A percentile compares a stretch with the other conserved stretches of the same genome.
phyloP scores from a whole-genome alignment of 2,329 filamentous ascomycete species.

The Epichloe aotearoae region DNA sequence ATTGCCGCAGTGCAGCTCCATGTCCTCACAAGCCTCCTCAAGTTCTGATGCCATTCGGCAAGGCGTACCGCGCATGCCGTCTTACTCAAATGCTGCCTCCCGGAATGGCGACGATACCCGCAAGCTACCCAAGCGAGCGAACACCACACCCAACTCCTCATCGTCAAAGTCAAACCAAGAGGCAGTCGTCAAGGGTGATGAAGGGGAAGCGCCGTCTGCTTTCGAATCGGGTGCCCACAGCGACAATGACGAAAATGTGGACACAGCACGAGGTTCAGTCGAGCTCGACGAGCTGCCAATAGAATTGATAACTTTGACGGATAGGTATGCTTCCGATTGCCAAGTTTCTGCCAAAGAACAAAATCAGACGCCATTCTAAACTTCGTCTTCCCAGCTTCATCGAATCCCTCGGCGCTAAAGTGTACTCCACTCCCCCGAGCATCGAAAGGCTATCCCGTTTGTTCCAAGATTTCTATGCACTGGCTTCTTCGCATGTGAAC shows the following conservation, averaged over 20 bases:
- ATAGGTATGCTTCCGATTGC: slow-evolving; percentile 46
- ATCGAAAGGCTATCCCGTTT: slow-evolving; percentile 72
- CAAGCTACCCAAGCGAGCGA: slow-evolving; percentile 29
- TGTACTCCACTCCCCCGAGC: slow-evolving; percentile 69
- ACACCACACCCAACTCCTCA: slow-evolving; percentile 29
- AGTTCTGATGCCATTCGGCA: slow-evolving; percentile 19
- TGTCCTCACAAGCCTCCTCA: slow-evolving; percentile 20
- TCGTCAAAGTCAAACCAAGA: slow-evolving; percentile 6
- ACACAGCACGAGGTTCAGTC: slow-evolving; percentile 42
- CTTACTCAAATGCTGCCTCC: slow-evolving; percentile 15
- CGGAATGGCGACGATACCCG: slow-evolving; percentile 19
- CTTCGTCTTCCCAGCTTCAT: slow-evolving; percentile 52
- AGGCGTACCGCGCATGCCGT: slow-evolving; percentile 16
- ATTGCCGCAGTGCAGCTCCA: slow-evolving; percentile 15
- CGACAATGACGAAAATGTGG: slow-evolving; percentile 31
- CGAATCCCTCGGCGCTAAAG: slow-evolving; percentile 75
- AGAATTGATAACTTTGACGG: slow-evolving; percentile 79
- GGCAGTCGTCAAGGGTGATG: slow-evolving; percentile 12
- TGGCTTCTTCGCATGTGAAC: slow-evolving; percentile 67
- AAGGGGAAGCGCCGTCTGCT: slow-evolving; percentile 27
- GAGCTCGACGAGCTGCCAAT: slow-evolving; percentile 85
- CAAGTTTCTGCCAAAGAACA: not conserved
- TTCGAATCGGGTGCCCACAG: slow-evolving; percentile 34
- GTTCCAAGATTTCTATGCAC: slow-evolving; percentile 88
- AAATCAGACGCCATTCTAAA: not conserved